These are phyloP conservation scores for Nepenthes gracilis DNA, from an alignment of 148 eudicot species.

Conservation along the genomic window DNA sequence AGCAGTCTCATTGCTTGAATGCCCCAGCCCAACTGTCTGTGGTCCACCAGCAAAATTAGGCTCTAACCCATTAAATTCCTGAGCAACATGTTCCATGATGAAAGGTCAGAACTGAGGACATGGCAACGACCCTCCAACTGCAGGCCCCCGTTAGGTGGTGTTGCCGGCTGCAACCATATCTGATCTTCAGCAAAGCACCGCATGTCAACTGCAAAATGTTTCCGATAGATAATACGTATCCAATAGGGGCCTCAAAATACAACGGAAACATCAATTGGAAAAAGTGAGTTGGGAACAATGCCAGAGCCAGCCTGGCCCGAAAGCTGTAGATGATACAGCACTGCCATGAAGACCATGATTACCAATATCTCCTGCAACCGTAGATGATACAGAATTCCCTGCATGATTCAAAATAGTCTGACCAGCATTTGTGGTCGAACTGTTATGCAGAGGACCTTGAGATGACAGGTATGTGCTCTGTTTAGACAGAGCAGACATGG, in stretches of 20 bases:
- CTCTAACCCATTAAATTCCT: slow-evolving; percentile 90
- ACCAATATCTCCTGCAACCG: slow-evolving; percentile 34
- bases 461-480: slow-evolving; percentile 41
- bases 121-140: slow-evolving; percentile 92
- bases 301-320: slow-evolving; percentile 80
- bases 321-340: slow-evolving; percentile 51
- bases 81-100: slow-evolving; percentile 99
- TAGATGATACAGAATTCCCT: slow-evolving; percentile 40
- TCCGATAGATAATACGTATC: slow-evolving; percentile 90
- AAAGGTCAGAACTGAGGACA: slow-evolving; percentile 99
- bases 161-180: slow-evolving; percentile 99
- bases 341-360: slow-evolving; percentile 46
- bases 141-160: slow-evolving; percentile 95
- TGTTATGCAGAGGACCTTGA: slow-evolving; percentile 40
- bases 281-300: slow-evolving; percentile 89
- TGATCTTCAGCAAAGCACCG: slow-evolving; percentile 99
- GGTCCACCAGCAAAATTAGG: slow-evolving; percentile 67
- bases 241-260: slow-evolving; percentile 97
- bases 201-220: slow-evolving; percentile 94
- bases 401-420: slow-evolving; percentile 33
- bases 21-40: slow-evolving; percentile 38
- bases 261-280: slow-evolving; percentile 96
- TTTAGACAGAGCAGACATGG: slow-evolving; percentile 42
- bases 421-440: slow-evolving; percentile 24
- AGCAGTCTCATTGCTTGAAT: slow-evolving; percentile 29